phyloP scores from a whole-genome alignment of 73 alveolate species.

The Paramecium sexaurelia region DNA sequence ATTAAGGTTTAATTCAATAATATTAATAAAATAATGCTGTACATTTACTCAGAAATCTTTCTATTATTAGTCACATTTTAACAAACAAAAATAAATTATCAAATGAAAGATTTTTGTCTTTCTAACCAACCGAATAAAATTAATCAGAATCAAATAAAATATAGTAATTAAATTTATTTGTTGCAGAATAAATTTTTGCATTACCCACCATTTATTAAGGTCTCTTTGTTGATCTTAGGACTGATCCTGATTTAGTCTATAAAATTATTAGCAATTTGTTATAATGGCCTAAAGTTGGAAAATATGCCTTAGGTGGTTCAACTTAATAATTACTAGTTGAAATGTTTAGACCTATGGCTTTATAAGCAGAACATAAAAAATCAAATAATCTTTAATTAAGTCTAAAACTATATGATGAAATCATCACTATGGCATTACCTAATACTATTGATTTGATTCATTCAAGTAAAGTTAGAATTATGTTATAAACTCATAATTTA shows the following conservation, averaged over 20 bases:
- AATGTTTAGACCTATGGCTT: slow-evolving; percentile 56
- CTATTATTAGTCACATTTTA: slow-evolving; percentile 39
- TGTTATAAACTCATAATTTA: background rate
- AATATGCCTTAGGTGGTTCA: slow-evolving; percentile 20
- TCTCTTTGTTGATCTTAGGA: background rate
- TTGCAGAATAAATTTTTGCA: background rate
- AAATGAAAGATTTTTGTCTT: slow-evolving; percentile 40
- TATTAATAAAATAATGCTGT: slow-evolving; percentile 55
- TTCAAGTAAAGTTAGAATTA: background rate
- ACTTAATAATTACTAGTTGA: slow-evolving; percentile 28
- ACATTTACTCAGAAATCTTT: slow-evolving; percentile 39
- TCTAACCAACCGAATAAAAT: slow-evolving; percentile 44
- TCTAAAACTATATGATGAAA: slow-evolving; percentile 8
- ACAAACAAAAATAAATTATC: slow-evolving; percentile 37
- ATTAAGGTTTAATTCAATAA: slow-evolving; percentile 4
- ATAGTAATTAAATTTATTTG: background rate
- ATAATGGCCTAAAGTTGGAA: slow-evolving; percentile 52
- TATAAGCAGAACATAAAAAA: slow-evolving; percentile 54
- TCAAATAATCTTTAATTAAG: background rate
- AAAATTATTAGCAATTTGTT: background rate
- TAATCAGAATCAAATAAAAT: slow-evolving; percentile 6
- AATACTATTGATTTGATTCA: slow-evolving; percentile 52
- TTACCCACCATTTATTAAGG: slow-evolving; percentile 38
- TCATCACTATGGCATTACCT: slow-evolving; percentile 47
- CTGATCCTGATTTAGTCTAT: slow-evolving; percentile 32